Evolutionary conservation across 352 stramenopile species (phyloP).

Genomic region (Blastocystis sp.): DNA sequence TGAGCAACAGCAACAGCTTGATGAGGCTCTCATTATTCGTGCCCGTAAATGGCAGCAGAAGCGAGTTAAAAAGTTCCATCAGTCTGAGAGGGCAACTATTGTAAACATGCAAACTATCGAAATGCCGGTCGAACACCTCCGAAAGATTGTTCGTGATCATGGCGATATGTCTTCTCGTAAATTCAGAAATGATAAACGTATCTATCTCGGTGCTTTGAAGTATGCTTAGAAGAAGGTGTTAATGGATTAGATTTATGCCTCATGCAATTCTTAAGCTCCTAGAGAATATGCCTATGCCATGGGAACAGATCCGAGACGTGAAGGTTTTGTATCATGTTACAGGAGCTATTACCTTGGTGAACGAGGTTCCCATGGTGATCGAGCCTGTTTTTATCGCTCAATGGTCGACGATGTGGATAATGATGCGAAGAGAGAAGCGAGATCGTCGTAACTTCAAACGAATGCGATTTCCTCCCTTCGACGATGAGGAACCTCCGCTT

Average conservation of each 20-base stretch:
- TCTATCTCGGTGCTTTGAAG: constrained; percentile 98
- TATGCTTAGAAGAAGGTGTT: constrained; percentile 72
- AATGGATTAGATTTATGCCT: constrained; percentile 71
- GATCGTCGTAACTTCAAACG: constrained; percentile 98
- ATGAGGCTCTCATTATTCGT: constrained; percentile 27
- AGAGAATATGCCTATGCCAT: constrained; percentile 99
- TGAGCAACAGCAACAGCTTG: constrained; percentile 26
- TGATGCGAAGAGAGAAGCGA: constrained; percentile 98
- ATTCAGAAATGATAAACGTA: constrained; percentile 94
- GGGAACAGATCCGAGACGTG: constrained; percentile 97
- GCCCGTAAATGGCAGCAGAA: constrained; percentile 53
- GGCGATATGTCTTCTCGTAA: constrained; percentile 99
- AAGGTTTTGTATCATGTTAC: constrained; percentile 99
- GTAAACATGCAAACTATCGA: constrained; percentile 66
- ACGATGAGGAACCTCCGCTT: constrained; percentile 95
- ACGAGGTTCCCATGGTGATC: constrained; percentile 96
- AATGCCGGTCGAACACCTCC: constrained; percentile 89
- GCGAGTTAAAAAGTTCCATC: constrained; percentile 49
- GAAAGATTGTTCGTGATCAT: constrained; percentile 98
- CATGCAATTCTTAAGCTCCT: constrained; percentile 98
- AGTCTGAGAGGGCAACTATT: background rate
- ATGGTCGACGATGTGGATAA: constrained; percentile 99
- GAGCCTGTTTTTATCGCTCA: constrained; percentile 99
- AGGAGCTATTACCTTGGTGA: constrained; percentile 97
- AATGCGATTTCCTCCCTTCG: constrained; percentile 98